Evolutionary conservation across 2,329 filamentous ascomycete species (phyloP).

Genomic region (Talaromyces sp.): DNA sequence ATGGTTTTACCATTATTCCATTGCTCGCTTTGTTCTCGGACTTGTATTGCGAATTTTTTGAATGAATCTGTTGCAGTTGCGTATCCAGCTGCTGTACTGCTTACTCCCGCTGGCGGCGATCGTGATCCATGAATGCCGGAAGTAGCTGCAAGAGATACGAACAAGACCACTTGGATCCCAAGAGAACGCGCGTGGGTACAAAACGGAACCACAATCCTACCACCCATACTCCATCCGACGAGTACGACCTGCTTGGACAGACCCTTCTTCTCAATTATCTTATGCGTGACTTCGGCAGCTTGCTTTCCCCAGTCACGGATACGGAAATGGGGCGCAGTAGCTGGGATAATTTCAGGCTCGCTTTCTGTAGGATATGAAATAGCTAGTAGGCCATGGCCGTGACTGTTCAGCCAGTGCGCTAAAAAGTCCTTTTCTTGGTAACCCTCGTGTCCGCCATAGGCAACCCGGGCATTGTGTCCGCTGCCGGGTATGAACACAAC

Average conservation of each 20-base stretch:
- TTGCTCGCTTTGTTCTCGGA: constrained; percentile 10
- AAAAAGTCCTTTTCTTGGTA: constrained; percentile 20
- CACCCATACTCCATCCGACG: constrained; percentile 21
- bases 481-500: constrained; percentile 22
- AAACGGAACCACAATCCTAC: constrained; percentile 19
- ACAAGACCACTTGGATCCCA: constrained; percentile 14
- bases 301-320: constrained; percentile 23
- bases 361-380: constrained; percentile 24
- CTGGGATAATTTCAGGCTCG: constrained; percentile 18
- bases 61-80: background rate
- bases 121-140: constrained; percentile 17
- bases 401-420: constrained; percentile 20
- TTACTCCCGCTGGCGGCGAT: background rate
- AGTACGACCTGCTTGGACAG: constrained; percentile 12
- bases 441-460: constrained; percentile 24
- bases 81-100: constrained; percentile 9
- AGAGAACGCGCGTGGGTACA: background rate
- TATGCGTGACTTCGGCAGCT: constrained; percentile 18
- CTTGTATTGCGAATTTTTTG: background rate
- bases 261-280: constrained; percentile 16
- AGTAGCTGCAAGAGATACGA: constrained; percentile 19
- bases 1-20: constrained; percentile 9
- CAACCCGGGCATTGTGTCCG: constrained; percentile 21
- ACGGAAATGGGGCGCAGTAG: constrained; percentile 17
- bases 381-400: constrained; percentile 20